Conservation (phyloP, 352 stramenopile genomes). For the Phytophthora constricta region DNA sequence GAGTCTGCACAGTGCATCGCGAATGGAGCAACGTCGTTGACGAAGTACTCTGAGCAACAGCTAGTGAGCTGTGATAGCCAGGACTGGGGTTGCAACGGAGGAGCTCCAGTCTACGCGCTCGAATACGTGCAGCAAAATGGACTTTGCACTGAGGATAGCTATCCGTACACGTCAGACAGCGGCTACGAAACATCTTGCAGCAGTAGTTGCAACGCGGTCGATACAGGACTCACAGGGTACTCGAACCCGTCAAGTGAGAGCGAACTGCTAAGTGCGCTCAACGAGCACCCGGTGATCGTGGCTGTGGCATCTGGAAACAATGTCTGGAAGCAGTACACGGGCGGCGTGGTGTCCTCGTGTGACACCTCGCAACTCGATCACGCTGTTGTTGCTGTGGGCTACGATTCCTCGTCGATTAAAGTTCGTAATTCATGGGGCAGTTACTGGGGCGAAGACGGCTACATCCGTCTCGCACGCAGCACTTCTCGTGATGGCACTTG, state of each 20-base stretch:
- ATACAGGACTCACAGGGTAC: constrained; percentile 62
- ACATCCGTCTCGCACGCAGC: constrained; percentile 90
- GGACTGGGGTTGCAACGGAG: constrained; percentile 92
- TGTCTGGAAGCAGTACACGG: constrained; percentile 97
- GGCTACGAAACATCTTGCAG: constrained; percentile 33
- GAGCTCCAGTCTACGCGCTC: constrained; percentile 90
- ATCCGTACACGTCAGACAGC: constrained; percentile 43
- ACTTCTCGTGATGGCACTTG: constrained; percentile 55
- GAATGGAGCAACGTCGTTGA: constrained; percentile 63
- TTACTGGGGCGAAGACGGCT: constrained; percentile 91
- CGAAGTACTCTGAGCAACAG: constrained; percentile 94
- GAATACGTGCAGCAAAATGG: constrained; percentile 91
- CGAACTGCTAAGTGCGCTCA: constrained; percentile 34
- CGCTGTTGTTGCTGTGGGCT: constrained; percentile 96
- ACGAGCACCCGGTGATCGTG: constrained; percentile 91
- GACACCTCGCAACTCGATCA: constrained; percentile 94
- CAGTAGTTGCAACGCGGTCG: constrained; percentile 31
- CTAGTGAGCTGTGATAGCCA: constrained; percentile 90
- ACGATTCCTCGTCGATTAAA: constrained; percentile 92
- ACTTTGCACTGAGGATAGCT: constrained; percentile 61
- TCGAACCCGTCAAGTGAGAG: constrained; percentile 54
- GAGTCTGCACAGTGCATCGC: constrained; percentile 92
- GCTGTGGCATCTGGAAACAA: constrained; percentile 95
- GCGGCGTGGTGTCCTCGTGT: constrained; percentile 86
- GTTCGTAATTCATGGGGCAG: constrained; percentile 98